Evolutionary conservation across 2,329 filamentous ascomycete genomes (phyloP).

Genomic region (Exutisphaerella laricina): DNA sequence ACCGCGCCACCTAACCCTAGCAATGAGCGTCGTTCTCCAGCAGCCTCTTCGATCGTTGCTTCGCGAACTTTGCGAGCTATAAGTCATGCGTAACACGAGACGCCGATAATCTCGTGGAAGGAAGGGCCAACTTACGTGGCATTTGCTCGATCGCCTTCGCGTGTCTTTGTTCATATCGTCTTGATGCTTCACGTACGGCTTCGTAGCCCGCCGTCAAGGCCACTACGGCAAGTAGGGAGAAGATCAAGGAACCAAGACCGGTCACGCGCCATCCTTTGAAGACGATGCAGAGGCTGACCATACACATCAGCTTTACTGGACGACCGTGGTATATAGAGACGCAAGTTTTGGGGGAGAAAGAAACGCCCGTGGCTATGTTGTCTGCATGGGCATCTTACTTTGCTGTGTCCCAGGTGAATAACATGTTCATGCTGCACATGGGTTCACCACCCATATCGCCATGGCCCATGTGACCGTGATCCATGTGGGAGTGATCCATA

Average conservation of each 20-base stretch:
- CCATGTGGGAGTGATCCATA: slow-evolving; percentile 54
- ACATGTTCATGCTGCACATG: slow-evolving; percentile 84
- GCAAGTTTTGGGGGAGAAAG: no score
- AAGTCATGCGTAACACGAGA: neutral
- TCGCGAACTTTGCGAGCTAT: neutral
- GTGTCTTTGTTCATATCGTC: slow-evolving; percentile 64
- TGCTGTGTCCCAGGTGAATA: slow-evolving; percentile 92
- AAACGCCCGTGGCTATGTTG: no score
- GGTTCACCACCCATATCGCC: slow-evolving; percentile 15
- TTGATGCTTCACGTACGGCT: slow-evolving; percentile 68
- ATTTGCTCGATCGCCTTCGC: slow-evolving; percentile 44
- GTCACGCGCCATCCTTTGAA: slow-evolving; percentile 87
- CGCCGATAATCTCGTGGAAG: neutral
- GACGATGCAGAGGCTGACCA: slow-evolving; percentile 94
- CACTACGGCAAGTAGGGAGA: slow-evolving; percentile 78
- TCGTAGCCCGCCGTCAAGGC: slow-evolving; percentile 90
- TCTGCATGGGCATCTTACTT: no score
- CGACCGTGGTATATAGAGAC: no score
- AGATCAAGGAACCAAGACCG: slow-evolving; percentile 65
- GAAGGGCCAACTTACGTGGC: slow-evolving; percentile 33
- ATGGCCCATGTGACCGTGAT: slow-evolving; percentile 45
- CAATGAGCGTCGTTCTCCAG: slow-evolving; percentile 58
- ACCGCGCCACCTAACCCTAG: slow-evolving; percentile 42
- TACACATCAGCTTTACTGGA: no score
- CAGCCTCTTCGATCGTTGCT: slow-evolving; percentile 4